phyloP scores from a whole-genome alignment of 306 rosid genomes.

The Trichosanthes cucumerina region DNA sequence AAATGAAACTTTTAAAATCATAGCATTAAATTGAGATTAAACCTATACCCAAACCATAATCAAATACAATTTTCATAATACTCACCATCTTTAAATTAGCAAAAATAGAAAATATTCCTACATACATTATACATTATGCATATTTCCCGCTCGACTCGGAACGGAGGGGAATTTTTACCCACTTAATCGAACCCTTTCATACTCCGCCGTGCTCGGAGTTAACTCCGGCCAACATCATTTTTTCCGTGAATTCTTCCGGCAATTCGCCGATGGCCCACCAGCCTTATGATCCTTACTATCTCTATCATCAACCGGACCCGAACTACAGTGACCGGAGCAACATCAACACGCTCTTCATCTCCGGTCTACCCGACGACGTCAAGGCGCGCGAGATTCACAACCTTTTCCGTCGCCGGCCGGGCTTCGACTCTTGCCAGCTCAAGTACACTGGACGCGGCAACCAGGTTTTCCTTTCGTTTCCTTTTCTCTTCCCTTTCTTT shows the following conservation, averaged over 20 bases:
- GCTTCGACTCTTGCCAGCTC: constrained; percentile 93
- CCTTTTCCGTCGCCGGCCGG: constrained; percentile 93
- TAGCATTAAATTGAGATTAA: no score
- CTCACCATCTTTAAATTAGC: background rate
- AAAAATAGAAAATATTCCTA: background rate
- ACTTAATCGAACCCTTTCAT: background rate
- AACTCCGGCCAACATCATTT: background rate
- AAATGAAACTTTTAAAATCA: no score
- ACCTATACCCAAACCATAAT: background rate
- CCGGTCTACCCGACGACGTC: constrained; percentile 94
- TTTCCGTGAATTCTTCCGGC: background rate
- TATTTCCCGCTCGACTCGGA: background rate
- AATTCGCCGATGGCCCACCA: constrained; percentile 45
- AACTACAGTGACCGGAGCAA: constrained; percentile 36
- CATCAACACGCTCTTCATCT: constrained; percentile 85
- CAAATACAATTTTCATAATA: background rate
- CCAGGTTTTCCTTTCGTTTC: constrained; percentile 31
- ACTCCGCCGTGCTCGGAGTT: background rate
- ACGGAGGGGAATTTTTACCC: background rate
- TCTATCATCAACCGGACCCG: constrained; percentile 32
- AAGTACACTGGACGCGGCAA: constrained; percentile 95
- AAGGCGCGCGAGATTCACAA: constrained; percentile 95
- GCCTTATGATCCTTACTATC: constrained; percentile 57
- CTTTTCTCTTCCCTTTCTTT: background rate
- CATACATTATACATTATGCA: background rate